A percentile compares a stretch with the other conserved stretches of the same genome.
These are phyloP conservation scores for Metschnikowia bowlesiae DNA, from an alignment of 805 yeast species.

Conservation along the genomic window DNA sequence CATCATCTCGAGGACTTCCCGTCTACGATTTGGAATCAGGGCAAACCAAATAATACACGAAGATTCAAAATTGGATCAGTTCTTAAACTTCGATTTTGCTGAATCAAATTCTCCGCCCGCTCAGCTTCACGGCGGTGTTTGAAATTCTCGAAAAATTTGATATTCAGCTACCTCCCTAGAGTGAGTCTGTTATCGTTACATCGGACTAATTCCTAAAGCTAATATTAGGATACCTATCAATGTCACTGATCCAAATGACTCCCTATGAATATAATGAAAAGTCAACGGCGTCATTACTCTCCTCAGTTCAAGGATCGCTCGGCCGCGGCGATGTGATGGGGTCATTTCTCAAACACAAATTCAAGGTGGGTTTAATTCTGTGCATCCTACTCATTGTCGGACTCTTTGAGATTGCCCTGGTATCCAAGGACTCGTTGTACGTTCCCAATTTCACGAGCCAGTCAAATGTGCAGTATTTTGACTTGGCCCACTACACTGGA, in stretches of 20 bases:
- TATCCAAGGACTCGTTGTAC: conserved; percentile 19
- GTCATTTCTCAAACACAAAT: conserved; percentile 11
- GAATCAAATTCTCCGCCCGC: too few relatives aligned
- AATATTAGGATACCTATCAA: neutral
- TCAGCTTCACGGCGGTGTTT: too few relatives aligned
- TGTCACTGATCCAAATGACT: conserved; percentile 18
- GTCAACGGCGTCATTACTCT: conserved; percentile 2
- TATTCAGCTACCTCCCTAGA: neutral
- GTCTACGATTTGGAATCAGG: too few relatives aligned
- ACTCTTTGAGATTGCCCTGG: conserved; percentile 14
- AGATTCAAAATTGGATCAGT: too few relatives aligned
- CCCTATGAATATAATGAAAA: conserved; percentile 19
- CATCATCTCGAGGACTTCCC: too few relatives aligned
- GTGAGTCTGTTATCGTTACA: too few relatives aligned
- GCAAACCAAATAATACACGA: too few relatives aligned
- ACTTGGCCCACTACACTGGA: conserved; percentile 62
- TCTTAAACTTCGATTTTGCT: too few relatives aligned
- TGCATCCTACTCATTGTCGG: conserved; percentile 8
- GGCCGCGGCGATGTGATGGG: conserved; percentile 5
- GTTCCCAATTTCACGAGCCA: conserved; percentile 28
- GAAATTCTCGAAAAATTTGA: neutral
- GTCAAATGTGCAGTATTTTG: conserved; percentile 61
- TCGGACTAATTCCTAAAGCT: neutral
- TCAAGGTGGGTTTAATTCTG: conserved; percentile 8
- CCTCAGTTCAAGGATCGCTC: conserved; percentile 3